Percentiles rank a stretch among this genome's conserved stretches.
These are phyloP conservation scores for Yarrowia alimentaria DNA, from an alignment of 805 yeast genomes.

Conservation along the genomic window DNA sequence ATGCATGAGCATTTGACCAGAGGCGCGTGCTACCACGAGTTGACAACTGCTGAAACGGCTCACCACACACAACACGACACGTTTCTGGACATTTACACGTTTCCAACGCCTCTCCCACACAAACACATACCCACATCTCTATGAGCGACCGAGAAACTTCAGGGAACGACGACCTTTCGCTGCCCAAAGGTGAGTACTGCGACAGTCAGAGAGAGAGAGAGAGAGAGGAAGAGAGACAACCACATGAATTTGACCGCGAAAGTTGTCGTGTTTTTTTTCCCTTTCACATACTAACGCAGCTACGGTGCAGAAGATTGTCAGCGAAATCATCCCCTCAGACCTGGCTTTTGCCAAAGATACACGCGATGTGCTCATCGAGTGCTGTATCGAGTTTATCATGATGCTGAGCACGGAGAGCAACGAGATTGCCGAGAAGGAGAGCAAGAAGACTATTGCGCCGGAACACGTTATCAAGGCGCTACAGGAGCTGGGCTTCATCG, in stretches of 20 bases:
- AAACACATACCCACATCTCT: too few species aligned
- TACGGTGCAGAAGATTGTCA: constrained; percentile 90
- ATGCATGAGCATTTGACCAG: too few species aligned
- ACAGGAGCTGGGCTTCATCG: constrained; percentile 79
- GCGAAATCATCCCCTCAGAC: constrained; percentile 87
- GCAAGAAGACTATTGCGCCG: constrained; percentile 93
- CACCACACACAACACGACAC: constrained; percentile 2
- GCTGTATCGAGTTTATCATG: constrained; percentile 95
- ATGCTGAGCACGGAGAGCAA: constrained; percentile 88
- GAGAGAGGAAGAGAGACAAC: not conserved
- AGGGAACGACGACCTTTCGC: constrained; percentile 40
- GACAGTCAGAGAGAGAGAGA: not conserved
- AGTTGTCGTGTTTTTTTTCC: too few species aligned
- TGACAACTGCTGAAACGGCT: too few species aligned
- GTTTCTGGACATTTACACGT: too few species aligned
- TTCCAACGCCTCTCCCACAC: not conserved
- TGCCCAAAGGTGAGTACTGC: constrained; percentile 35
- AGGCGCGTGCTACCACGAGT: too few species aligned
- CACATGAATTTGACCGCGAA: not conserved
- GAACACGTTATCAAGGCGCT: constrained; percentile 93
- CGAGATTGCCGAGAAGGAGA: constrained; percentile 93
- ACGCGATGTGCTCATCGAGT: constrained; percentile 90
- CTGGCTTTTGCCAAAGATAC: constrained; percentile 88
- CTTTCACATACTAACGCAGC: constrained; percentile 53
- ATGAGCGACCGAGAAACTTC: constrained; percentile 31